Percentiles rank a stretch among this genome's conserved stretches.
phyloP scores from a whole-genome alignment of 2,329 filamentous ascomycete species.

The Paraphaeosphaeria sporulosa region DNA sequence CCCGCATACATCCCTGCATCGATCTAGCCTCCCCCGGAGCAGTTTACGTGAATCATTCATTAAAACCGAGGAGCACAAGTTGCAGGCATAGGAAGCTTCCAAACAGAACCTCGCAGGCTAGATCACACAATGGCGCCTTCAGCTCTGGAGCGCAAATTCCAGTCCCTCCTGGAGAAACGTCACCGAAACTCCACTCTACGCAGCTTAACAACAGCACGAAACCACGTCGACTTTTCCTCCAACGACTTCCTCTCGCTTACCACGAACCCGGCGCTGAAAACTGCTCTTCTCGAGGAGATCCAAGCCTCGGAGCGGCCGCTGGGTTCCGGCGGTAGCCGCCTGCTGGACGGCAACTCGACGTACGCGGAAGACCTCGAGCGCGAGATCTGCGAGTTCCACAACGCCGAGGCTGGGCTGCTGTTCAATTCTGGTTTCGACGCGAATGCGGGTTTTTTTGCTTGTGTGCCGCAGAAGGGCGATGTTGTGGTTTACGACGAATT shows the following conservation, averaged over 20 bases:
- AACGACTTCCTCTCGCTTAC: conserved; percentile 71
- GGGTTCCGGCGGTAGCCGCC: conserved; percentile 66
- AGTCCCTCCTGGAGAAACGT: conserved; percentile 49
- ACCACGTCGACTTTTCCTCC: conserved; percentile 66
- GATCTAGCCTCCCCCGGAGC: conserved; percentile 5
- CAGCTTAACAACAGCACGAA: conserved; percentile 40
- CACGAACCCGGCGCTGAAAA: conserved; percentile 55
- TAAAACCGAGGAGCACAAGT: background rate
- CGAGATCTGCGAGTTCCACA: conserved; percentile 67
- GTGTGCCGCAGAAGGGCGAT: conserved; percentile 57
- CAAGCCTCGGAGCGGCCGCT: conserved; percentile 50
- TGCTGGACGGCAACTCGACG: conserved; percentile 70
- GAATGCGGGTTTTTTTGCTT: conserved; percentile 57
- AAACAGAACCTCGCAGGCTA: background rate
- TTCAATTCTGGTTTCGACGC: conserved; percentile 65
- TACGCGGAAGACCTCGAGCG: conserved; percentile 67
- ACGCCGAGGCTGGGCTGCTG: conserved; percentile 64
- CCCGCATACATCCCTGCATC: background rate
- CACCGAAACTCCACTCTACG: conserved; percentile 45
- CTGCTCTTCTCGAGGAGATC: conserved; percentile 59
- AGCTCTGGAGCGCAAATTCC: conserved; percentile 34
- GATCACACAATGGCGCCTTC: conserved; percentile 5
- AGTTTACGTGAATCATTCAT: conserved; percentile 7
- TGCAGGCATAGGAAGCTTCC: background rate
- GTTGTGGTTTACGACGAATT: conserved; percentile 72